These are phyloP conservation scores for Ceratocystis cubensis DNA, from an alignment of 2,329 filamentous ascomycete species.

Conservation along the genomic window DNA sequence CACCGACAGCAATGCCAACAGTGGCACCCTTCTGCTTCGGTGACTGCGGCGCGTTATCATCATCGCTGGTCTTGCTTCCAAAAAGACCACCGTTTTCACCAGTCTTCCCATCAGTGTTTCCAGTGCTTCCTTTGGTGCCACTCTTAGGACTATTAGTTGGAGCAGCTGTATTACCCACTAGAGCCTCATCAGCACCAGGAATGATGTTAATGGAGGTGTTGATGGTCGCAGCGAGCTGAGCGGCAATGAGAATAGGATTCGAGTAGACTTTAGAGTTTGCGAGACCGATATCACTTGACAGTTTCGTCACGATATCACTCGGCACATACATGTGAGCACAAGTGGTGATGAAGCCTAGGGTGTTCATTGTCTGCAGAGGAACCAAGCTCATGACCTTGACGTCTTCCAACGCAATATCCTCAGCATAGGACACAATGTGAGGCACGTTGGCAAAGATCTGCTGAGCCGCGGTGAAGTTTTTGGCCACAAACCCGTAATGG, in stretches of 20 bases:
- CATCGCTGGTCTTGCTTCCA: slow-evolving; percentile 31
- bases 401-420: slow-evolving; percentile 42
- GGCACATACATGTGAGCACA: slow-evolving; percentile 59
- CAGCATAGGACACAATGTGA: slow-evolving; percentile 51
- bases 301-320: slow-evolving; percentile 50
- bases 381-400: slow-evolving; percentile 58
- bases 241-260: slow-evolving; percentile 51
- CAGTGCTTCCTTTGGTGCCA: neutral
- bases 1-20: slow-evolving; percentile 61
- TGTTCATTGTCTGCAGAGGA: slow-evolving; percentile 58
- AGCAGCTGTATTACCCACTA: slow-evolving; percentile 29
- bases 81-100: slow-evolving; percentile 20
- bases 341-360: slow-evolving; percentile 69
- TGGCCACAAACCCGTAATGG: slow-evolving; percentile 74
- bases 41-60: slow-evolving; percentile 39
- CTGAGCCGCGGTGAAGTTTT: slow-evolving; percentile 55
- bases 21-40: slow-evolving; percentile 50
- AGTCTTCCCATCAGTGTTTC: slow-evolving; percentile 3
- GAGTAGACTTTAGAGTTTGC: slow-evolving; percentile 65
- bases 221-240: slow-evolving; percentile 65
- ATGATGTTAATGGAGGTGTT: slow-evolving; percentile 67
- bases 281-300: slow-evolving; percentile 57
- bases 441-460: slow-evolving; percentile 80
- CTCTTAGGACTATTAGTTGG: slow-evolving; percentile 24
- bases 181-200: slow-evolving; percentile 33